Percentiles rank a stretch among this genome's conserved stretches.
Evolutionary conservation across 306 rosid genomes (phyloP).

Genomic region (Dicorynia guianensis): DNA sequence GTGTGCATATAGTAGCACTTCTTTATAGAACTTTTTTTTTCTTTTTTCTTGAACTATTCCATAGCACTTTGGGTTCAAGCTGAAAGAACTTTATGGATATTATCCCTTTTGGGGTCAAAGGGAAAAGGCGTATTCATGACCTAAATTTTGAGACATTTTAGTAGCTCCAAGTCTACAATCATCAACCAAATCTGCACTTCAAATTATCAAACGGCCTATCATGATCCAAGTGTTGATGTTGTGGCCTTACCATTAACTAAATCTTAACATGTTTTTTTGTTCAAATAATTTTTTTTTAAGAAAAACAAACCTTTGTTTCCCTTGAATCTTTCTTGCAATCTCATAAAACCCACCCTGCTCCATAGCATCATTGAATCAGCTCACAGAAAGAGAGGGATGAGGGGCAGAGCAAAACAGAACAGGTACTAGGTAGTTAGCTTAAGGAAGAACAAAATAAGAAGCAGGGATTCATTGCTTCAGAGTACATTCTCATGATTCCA

Average conservation of each 20-base stretch:
- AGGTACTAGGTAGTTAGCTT: too few species aligned
- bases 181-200: constrained; percentile 44
- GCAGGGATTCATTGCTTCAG: too few species aligned
- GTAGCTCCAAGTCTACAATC: constrained; percentile 21
- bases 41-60: too few species aligned
- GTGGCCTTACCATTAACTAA: constrained; percentile 5
- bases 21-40: not conserved
- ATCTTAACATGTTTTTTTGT: not conserved
- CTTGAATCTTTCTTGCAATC: not conserved
- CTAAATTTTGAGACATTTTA: not conserved
- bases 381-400: too few species aligned
- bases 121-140: not conserved
- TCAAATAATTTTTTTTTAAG: too few species aligned
- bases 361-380: too few species aligned
- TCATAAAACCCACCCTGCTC: not conserved
- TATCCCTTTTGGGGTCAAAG: not conserved
- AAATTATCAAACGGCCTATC: constrained; percentile 55
- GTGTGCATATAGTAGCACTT: not conserved
- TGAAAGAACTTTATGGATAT: not conserved
- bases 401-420: too few species aligned
- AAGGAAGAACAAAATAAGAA: too few species aligned
- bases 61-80: constrained; percentile 2
- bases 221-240: constrained; percentile 23
- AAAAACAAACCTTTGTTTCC: not conserved
- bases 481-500: not conserved